A percentile compares a stretch with the other conserved stretches of the same genome.
These are phyloP conservation scores for Aspergillus mulundensis DNA, from an alignment of 495 filamentous ascomycete genomes.

Conservation along the genomic window DNA sequence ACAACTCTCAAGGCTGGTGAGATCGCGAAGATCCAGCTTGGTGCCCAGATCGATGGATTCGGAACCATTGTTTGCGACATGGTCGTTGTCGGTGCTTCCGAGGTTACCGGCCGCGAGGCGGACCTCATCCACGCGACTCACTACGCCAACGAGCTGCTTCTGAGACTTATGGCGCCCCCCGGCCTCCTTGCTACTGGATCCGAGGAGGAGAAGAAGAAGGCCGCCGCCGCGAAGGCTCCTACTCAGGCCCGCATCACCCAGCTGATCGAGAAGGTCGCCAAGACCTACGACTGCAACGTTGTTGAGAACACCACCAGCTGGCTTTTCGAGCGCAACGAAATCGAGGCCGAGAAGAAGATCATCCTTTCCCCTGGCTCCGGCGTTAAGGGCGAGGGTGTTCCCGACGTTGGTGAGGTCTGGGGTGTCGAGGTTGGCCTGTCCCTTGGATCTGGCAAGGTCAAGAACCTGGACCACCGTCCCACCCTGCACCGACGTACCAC, in stretches of 20 bases:
- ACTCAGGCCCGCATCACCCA: conserved; percentile 80
- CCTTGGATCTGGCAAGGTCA: conserved; percentile 88
- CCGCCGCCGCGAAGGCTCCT: conserved; percentile 71
- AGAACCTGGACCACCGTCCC: conserved; percentile 77
- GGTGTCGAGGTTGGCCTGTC: conserved; percentile 94
- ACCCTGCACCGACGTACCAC: conserved; percentile 91
- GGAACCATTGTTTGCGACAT: conserved; percentile 95
- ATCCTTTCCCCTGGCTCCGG: conserved; percentile 80
- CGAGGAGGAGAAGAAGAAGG: conserved; percentile 93
- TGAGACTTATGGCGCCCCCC: conserved; percentile 85
- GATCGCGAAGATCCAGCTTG: conserved; percentile 91
- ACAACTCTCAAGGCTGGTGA: conserved; percentile 76
- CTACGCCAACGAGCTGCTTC: conserved; percentile 91
- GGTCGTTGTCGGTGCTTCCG: conserved; percentile 63
- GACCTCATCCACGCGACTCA: conserved; percentile 87
- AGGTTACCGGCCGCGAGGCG: conserved; percentile 67
- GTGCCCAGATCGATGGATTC: conserved; percentile 97
- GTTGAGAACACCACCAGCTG: conserved; percentile 98
- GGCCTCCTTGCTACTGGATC: conserved; percentile 77
- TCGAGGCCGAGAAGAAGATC: conserved; percentile 98
- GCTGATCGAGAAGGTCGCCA: conserved; percentile 85
- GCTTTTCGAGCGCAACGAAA: conserved; percentile 93
- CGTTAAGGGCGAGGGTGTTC: conserved; percentile 84
- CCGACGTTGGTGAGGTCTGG: conserved; percentile 94
- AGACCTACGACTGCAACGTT: conserved; percentile 84